Evolutionary conservation across 1,139 yeast genomes (phyloP), one percentile per base, ranked within the genome.

Genomic region (Kodamaea arcana): DNA sequence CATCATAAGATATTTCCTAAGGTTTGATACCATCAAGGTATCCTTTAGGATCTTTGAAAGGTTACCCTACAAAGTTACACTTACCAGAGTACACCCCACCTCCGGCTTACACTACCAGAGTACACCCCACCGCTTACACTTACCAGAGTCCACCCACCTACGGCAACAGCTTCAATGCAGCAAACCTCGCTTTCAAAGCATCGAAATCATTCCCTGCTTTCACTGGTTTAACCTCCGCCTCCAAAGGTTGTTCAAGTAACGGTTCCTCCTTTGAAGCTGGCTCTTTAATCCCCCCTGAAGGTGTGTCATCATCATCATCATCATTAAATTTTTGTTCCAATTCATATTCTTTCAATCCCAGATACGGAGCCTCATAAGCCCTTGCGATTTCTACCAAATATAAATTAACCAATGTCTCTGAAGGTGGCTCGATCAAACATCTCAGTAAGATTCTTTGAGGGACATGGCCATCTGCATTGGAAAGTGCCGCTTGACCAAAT

Each of bases 361-460:
- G 77, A 50, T 77, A 86, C 1, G 90, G 86, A 2, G 81, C 94
- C 28, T 72, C 72, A 52, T 88, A 88, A 0, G 95, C 85, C 40
- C 70, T 67, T 1, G 95, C 95, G 41, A 88, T 87, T 50, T 88
- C 97, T 39, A 75, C 65, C 42, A 88, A 62, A 52, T 88, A 88
- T 41, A 84, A 58, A 16, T 73, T 69, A 2, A 87, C 94, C 40
- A 87, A 65, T 17, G 72, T 78, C 28, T 68, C 72, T 4, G 72
- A 60, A 0, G 95, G 96, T 3, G 94, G 80, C 33, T 74, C 78
- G 2, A 82, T 75, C 15, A 72, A 65, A 43, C 94, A 78, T 42
- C 92, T 63, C 33, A 70, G 71, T 15, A 72, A 47, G 3, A 88
- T 76, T 54, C 82, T 83, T 10, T 72, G 78, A 0, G 94, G 90